Conservation (phyloP, 75 land plant genomes). For the Cryptomeria japonica region DNA sequence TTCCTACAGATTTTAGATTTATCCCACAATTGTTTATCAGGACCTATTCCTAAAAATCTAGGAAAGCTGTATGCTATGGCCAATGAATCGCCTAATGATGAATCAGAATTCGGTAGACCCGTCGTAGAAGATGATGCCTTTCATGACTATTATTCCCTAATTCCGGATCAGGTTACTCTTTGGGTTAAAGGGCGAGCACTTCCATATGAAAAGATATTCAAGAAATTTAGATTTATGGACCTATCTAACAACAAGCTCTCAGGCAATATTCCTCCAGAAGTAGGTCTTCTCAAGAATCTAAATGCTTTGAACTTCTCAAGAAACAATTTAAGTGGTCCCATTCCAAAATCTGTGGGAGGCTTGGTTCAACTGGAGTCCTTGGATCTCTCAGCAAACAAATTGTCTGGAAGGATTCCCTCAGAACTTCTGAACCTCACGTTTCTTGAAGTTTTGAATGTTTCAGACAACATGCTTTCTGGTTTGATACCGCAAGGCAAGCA, state of each 20-base stretch:
- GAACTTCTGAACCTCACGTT: conserved; percentile 12
- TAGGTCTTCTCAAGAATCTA: background rate
- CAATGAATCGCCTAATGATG: background rate
- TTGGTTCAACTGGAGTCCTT: background rate
- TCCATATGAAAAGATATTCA: background rate
- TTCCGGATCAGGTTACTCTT: background rate
- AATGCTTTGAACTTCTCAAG: background rate
- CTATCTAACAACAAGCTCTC: background rate
- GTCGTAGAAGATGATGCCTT: background rate
- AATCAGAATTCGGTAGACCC: background rate
- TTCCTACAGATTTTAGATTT: conserved; percentile 50
- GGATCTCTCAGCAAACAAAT: conserved; percentile 9
- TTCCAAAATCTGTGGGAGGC: conserved; percentile 13
- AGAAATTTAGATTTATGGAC: background rate
- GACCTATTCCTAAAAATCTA: conserved; percentile 33
- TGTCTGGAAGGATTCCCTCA: conserved; percentile 21
- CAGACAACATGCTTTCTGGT: conserved; percentile 22
- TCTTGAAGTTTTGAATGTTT: conserved; percentile 11
- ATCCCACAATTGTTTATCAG: conserved; percentile 62
- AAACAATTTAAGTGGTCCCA: conserved; percentile 19
- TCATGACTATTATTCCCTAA: background rate
- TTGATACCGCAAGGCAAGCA: conserved; percentile 17
- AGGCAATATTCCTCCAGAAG: background rate
- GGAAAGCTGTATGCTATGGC: conserved; percentile 40
- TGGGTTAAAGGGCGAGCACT: background rate